Conservation (phyloP, 2,329 filamentous ascomycete species). For the Arthrobotrys megalospora region DNA sequence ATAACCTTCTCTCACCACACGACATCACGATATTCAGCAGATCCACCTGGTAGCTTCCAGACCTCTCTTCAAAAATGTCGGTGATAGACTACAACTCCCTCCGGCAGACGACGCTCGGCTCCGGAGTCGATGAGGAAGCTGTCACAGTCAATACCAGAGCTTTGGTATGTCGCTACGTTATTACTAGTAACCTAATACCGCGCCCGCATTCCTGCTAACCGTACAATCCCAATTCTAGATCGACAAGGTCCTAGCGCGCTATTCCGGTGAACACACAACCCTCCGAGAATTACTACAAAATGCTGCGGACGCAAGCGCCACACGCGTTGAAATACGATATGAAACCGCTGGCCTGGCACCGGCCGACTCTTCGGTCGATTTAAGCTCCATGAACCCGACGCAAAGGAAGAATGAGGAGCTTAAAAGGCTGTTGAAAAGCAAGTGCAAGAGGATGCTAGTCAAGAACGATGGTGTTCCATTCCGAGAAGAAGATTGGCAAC, state of each 20-base stretch:
- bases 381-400: slow-evolving; percentile 40
- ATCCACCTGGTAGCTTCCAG: slow-evolving; percentile 8
- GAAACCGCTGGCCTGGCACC: slow-evolving; percentile 70
- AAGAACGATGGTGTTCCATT: slow-evolving; percentile 94
- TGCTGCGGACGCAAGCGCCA: slow-evolving; percentile 95
- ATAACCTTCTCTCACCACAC: slow-evolving; percentile 1
- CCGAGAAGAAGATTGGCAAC: slow-evolving; percentile 89
- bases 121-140: slow-evolving; percentile 92
- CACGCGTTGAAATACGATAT: slow-evolving; percentile 89
- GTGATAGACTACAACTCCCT: slow-evolving; percentile 81
- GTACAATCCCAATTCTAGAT: slow-evolving; percentile 70
- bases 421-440: slow-evolving; percentile 77
- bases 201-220: slow-evolving; percentile 15
- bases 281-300: slow-evolving; percentile 97
- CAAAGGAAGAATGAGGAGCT: slow-evolving; percentile 62
- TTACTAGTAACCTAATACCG: too few species aligned
- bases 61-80: slow-evolving; percentile 29
- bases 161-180: slow-evolving; percentile 68
- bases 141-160: slow-evolving; percentile 98
- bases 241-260: slow-evolving; percentile 95
- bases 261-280: slow-evolving; percentile 93
- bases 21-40: background rate
- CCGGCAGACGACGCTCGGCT: slow-evolving; percentile 86
- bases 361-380: slow-evolving; percentile 37
- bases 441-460: slow-evolving; percentile 86